Conservation (phyloP, 169 alveolate genomes). For the Theileria annulata region DNA sequence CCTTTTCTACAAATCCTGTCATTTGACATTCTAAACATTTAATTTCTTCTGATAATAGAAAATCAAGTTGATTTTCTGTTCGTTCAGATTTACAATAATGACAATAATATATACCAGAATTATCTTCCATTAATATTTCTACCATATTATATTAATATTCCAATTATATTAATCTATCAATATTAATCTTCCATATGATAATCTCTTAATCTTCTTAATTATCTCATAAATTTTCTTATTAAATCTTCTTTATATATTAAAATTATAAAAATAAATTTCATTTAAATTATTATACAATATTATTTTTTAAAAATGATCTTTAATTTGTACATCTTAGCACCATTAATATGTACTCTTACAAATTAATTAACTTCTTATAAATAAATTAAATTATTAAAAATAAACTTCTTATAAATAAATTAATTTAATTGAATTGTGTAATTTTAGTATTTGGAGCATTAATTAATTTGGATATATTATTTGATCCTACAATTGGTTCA, state of each 20-base stretch:
- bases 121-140: too few species aligned
- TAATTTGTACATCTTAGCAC: not conserved
- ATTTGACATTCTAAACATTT: conserved; percentile 40
- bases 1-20: conserved; percentile 69
- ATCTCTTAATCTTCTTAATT: too few species aligned
- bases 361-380: too few species aligned
- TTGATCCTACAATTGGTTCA: conserved; percentile 73
- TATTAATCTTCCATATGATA: too few species aligned
- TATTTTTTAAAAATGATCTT: not conserved
- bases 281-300: conserved; percentile 3
- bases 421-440: conserved; percentile 62
- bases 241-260: too few species aligned
- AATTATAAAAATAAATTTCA: too few species aligned
- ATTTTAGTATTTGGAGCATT: conserved; percentile 69
- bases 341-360: conserved; percentile 1
- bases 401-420: not conserved
- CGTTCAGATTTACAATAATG: conserved; percentile 45
- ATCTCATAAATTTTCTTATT: too few species aligned
- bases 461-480: conserved; percentile 49
- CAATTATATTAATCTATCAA: too few species aligned
- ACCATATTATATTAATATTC: too few species aligned
- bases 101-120: conserved; percentile 40
- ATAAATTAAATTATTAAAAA: conserved; percentile 12
- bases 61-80: not conserved
- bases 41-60: conserved; percentile 32